phyloP scores from a whole-genome alignment of 371 early-diverging fungal genomes.

The Mucor indicus region DNA sequence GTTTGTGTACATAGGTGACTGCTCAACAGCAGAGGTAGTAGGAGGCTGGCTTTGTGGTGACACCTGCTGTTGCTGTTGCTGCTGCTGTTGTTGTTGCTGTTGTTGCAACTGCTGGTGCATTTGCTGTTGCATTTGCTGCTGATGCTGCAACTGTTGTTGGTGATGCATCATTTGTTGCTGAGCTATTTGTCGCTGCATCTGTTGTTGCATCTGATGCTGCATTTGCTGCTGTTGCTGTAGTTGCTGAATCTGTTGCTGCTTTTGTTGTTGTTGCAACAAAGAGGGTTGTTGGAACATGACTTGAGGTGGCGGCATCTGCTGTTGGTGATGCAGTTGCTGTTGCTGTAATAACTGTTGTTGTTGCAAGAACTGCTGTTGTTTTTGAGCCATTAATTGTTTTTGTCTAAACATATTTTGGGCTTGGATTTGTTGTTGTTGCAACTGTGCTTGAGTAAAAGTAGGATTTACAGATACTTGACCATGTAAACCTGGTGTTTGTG shows the following conservation, averaged over 20 bases:
- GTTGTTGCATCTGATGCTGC: neutral
- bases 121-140: constrained; percentile 15
- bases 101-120: constrained; percentile 1
- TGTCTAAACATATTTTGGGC: constrained; percentile 28
- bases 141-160: constrained; percentile 9
- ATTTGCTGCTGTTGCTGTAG: constrained; percentile 2
- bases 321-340: constrained; percentile 9
- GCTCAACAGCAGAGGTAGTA: neutral
- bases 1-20: neutral
- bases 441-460: constrained; percentile 5
- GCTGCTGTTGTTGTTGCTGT: constrained; percentile 3
- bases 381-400: constrained; percentile 17
- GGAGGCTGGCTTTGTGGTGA: constrained; percentile 2
- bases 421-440: constrained; percentile 17
- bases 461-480: constrained; percentile 12
- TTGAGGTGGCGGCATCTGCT: constrained; percentile 1
- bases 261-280: neutral
- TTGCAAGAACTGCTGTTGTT: constrained; percentile 6
- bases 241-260: constrained; percentile 6
- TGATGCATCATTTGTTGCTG: constrained; percentile 2
- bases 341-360: constrained; percentile 8
- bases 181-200: neutral
- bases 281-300: constrained; percentile 13
- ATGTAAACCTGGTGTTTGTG: constrained; percentile 17
- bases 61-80: constrained; percentile 1